Conservation (phyloP, 148 eudicot genomes). For the Chenopodium berlandieri region DNA sequence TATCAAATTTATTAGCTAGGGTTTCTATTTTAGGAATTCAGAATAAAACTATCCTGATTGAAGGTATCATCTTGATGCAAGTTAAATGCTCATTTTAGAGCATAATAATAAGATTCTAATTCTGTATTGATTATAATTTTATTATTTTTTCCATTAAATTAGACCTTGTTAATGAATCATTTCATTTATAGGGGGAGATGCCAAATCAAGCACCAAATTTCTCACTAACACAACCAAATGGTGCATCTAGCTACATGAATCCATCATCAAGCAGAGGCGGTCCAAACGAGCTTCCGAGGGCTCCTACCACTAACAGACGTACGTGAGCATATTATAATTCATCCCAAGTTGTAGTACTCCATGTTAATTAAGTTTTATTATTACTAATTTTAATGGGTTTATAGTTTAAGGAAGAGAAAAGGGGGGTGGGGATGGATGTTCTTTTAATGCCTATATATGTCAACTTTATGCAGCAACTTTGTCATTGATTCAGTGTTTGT, state of each 20-base stretch:
- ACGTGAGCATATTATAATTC: constrained; percentile 26
- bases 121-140: neutral
- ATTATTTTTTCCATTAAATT: neutral
- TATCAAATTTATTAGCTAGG: neutral
- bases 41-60: neutral
- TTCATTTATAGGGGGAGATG: constrained; percentile 19
- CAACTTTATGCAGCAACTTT: constrained; percentile 32
- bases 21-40: neutral
- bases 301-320: constrained; percentile 77
- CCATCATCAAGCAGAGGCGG: constrained; percentile 38
- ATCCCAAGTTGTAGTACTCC: neutral
- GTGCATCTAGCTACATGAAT: constrained; percentile 34
- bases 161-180: neutral
- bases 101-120: constrained; percentile 1
- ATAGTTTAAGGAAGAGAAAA: neutral
- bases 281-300: constrained; percentile 63
- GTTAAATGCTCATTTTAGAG: neutral
- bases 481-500: constrained; percentile 40
- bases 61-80: neutral
- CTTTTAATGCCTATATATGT: neutral
- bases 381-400: neutral
- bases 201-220: constrained; percentile 21
- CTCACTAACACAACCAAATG: constrained; percentile 24
- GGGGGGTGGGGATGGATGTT: neutral
- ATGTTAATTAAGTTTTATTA: neutral